Percentiles rank a stretch among this genome's conserved stretches.
Conservation (phyloP, 305 asterid genomes). For the Euphrasia arctica region DNA sequence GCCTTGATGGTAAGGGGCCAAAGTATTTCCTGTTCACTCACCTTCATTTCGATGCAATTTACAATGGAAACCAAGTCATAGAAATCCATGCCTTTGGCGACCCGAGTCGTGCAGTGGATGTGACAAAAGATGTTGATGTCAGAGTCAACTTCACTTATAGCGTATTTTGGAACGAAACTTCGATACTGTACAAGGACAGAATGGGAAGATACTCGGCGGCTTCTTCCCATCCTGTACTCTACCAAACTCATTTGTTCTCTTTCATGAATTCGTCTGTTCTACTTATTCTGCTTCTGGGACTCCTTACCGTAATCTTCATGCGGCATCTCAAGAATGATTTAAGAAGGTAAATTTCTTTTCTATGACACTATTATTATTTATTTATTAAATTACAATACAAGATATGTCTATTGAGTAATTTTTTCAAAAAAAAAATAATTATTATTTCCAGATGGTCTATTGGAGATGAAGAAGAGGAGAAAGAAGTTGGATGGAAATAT, state of each 20-base stretch:
- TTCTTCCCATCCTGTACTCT: constrained; percentile 46
- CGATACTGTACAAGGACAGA: constrained; percentile 49
- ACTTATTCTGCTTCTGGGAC: constrained; percentile 61
- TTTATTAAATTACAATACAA: neutral
- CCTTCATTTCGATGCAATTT: constrained; percentile 65
- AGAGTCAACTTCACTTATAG: constrained; percentile 65
- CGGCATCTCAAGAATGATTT: constrained; percentile 76
- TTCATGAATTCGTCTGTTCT: constrained; percentile 54
- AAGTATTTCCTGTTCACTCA: constrained; percentile 65
- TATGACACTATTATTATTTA: constrained; percentile 19
- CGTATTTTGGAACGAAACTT: constrained; percentile 55
- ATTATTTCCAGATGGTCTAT: constrained; percentile 52
- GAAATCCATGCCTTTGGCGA: constrained; percentile 73
- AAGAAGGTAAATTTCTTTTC: constrained; percentile 57
- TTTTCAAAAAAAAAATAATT: neutral
- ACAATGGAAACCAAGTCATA: constrained; percentile 65
- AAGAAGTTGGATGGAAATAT: constrained; percentile 78
- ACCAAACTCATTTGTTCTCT: constrained; percentile 73
- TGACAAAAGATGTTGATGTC: constrained; percentile 57
- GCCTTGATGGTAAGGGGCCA: constrained; percentile 40
- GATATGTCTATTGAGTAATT: neutral
- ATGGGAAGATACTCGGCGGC: constrained; percentile 68
- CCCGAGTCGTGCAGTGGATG: constrained; percentile 63
- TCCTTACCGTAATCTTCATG: constrained; percentile 50
- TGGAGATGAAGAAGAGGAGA: constrained; percentile 83